phyloP scores from a whole-genome alignment of 2,329 filamentous ascomycete species.

The Trichophyton mentagrophytes region DNA sequence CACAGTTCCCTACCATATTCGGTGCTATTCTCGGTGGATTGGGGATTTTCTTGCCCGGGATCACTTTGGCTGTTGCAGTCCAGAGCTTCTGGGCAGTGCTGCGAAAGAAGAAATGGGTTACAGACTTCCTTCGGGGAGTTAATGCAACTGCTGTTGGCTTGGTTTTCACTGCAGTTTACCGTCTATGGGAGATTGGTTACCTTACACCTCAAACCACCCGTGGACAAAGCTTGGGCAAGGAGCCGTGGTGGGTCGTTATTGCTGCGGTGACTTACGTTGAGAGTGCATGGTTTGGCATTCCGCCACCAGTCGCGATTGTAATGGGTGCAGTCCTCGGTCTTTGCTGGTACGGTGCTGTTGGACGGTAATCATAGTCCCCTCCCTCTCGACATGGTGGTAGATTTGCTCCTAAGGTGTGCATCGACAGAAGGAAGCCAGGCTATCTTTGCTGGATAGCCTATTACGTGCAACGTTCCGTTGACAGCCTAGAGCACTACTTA shows the following conservation, averaged over 20 bases:
- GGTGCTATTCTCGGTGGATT: conserved; percentile 43
- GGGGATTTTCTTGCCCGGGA: conserved; percentile 28
- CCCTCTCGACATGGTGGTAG: too few species aligned
- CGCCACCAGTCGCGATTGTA: conserved; percentile 34
- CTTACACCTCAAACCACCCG: conserved; percentile 37
- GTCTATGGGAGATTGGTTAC: conserved; percentile 50
- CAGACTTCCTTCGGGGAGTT: conserved; percentile 40
- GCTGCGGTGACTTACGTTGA: conserved; percentile 39
- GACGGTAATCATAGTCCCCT: neutral
- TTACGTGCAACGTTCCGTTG: too few species aligned
- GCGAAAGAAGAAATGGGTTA: conserved; percentile 36
- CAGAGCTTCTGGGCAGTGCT: conserved; percentile 44
- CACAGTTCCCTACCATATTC: conserved; percentile 20
- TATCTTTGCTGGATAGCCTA: too few species aligned
- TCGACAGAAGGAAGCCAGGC: too few species aligned
- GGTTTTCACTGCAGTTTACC: conserved; percentile 52
- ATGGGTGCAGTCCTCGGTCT: conserved; percentile 37
- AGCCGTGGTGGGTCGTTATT: conserved; percentile 53
- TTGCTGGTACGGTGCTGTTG: conserved; percentile 36
- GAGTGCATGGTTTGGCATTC: conserved; percentile 36
- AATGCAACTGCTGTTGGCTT: conserved; percentile 50
- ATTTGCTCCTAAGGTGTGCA: neutral
- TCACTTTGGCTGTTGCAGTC: conserved; percentile 23
- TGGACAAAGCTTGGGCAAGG: conserved; percentile 43
- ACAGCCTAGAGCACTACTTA: too few species aligned